These are phyloP conservation scores for Jamesozyma jinghongensis DNA, from an alignment of 805 yeast genomes.

Conservation along the genomic window DNA sequence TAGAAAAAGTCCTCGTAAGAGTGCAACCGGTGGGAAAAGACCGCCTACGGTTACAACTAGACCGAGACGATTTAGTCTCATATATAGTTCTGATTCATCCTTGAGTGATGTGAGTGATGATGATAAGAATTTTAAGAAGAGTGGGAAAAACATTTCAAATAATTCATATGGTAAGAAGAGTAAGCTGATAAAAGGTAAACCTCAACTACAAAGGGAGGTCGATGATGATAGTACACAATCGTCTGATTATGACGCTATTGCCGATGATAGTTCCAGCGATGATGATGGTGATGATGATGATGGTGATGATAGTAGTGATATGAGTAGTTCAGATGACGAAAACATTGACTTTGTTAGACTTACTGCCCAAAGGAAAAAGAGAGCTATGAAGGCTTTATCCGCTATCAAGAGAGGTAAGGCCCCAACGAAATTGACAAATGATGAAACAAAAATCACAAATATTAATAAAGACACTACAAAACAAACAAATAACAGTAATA, in stretches of 20 bases:
- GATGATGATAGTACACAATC: conserved; percentile 29
- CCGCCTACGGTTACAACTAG: conserved; percentile 8
- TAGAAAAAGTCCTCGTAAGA: conserved; percentile 22
- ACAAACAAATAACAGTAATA: conserved; percentile 31
- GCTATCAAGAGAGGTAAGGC: conserved; percentile 30
- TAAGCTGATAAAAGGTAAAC: conserved; percentile 33
- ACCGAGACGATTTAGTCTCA: conserved; percentile 36
- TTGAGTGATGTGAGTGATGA: conserved; percentile 33
- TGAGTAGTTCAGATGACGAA: conserved; percentile 51
- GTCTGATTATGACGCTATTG: conserved; percentile 12
- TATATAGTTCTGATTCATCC: conserved; percentile 37
- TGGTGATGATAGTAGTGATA: conserved; percentile 35
- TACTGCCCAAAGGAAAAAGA: conserved; percentile 58
- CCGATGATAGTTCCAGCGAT: conserved; percentile 24
- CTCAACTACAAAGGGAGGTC: conserved; percentile 29
- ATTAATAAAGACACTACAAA: neutral
- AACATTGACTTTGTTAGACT: conserved; percentile 64
- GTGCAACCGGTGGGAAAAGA: conserved; percentile 5
- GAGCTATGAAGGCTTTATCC: conserved; percentile 41
- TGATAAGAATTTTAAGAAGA: conserved; percentile 10
- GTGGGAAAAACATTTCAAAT: conserved; percentile 16
- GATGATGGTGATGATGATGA: conserved; percentile 31
- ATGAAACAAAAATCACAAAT: neutral
- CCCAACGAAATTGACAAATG: conserved; percentile 18
- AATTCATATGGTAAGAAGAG: conserved; percentile 26